Percentiles rank a stretch among this genome's conserved stretches.
phyloP scores from a whole-genome alignment of 768 basidiomycete genomes.

The Phylloporus sp. region DNA sequence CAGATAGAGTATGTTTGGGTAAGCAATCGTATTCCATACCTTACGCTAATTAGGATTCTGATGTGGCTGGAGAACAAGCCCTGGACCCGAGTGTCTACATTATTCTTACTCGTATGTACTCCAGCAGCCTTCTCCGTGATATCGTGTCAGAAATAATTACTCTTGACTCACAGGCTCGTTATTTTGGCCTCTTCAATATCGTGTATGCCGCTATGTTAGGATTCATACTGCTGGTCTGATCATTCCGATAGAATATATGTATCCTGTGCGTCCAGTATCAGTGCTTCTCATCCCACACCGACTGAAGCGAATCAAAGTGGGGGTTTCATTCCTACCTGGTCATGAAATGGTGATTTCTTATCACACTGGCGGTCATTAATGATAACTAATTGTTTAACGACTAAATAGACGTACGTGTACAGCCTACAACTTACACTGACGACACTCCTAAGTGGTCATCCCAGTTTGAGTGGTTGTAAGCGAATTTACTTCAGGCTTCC shows the following conservation, averaged over 20 bases:
- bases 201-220: neutral
- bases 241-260: neutral
- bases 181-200: neutral
- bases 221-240: neutral
- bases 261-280: neutral
- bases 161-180: neutral
- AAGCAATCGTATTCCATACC: neutral
- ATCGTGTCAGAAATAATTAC: neutral
- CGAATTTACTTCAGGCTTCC: neutral
- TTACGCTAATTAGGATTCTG: neutral
- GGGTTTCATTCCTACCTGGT: neutral
- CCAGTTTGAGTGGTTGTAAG: neutral
- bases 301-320: neutral
- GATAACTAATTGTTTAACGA: neutral
- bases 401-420: neutral
- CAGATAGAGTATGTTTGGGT: constrained; percentile 5
- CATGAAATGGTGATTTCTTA: neutral
- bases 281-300: neutral
- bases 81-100: neutral
- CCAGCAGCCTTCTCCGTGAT: neutral
- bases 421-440: neutral
- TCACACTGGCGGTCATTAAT: neutral
- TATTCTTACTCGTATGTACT: constrained; percentile 1
- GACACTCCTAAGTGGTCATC: neutral
- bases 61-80: neutral